phyloP scores from a whole-genome alignment of 441 rosid genomes.

The Erodium trifolium region DNA sequence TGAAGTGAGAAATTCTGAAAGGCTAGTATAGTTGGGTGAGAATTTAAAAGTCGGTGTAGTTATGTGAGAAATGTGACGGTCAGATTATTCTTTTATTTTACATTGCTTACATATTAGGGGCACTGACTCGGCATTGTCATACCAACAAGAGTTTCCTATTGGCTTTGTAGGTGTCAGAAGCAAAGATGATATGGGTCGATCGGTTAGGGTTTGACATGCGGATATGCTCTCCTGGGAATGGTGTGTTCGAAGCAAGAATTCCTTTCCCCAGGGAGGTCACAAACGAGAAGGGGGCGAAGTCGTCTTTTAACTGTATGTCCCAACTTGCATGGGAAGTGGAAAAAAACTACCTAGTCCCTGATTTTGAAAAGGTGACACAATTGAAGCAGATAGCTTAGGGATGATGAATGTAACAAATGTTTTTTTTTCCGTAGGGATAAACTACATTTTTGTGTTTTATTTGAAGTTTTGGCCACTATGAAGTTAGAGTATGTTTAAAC shows the following conservation, averaged over 20 bases:
- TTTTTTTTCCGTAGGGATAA: too few relatives aligned
- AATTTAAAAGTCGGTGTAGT: too few relatives aligned
- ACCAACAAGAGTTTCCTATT: slow-evolving; percentile 13
- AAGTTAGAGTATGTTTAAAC: too few relatives aligned
- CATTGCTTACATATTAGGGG: too few relatives aligned
- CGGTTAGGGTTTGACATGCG: slow-evolving; percentile 80
- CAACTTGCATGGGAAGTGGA: slow-evolving; percentile 95
- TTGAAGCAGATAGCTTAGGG: slow-evolving; percentile 38
- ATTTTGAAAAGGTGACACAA: slow-evolving; percentile 57
- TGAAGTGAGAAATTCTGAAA: too few relatives aligned
- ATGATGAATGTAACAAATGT: background rate
- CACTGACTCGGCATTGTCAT: slow-evolving; percentile 2
- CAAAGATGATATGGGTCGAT: slow-evolving; percentile 87
- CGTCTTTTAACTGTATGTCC: slow-evolving; percentile 88
- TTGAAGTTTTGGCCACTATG: background rate
- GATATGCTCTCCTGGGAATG: slow-evolving; percentile 44
- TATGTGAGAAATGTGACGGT: too few relatives aligned
- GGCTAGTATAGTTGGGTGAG: too few relatives aligned
- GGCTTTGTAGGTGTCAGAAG: slow-evolving; percentile 55
- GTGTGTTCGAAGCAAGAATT: slow-evolving; percentile 61
- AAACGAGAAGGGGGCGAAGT: slow-evolving; percentile 80
- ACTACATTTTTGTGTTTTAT: background rate
- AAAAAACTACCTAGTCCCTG: slow-evolving; percentile 45
- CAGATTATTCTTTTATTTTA: too few relatives aligned
- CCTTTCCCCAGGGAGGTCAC: slow-evolving; percentile 83